Evolutionary conservation across 768 basidiomycete genomes (phyloP).

Genomic region (Suillus occidentalis): DNA sequence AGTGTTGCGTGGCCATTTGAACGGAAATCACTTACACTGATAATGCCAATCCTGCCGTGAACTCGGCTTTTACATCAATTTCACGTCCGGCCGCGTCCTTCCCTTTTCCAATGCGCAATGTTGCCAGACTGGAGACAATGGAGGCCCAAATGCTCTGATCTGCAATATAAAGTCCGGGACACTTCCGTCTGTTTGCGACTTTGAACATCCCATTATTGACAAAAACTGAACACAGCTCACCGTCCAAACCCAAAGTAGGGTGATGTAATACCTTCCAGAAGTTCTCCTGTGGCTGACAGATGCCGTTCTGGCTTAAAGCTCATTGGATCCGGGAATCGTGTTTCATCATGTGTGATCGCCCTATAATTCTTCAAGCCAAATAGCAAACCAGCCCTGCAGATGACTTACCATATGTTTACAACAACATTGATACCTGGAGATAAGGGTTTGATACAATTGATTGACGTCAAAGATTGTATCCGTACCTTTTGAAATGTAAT

Average conservation of each 20-base stretch:
- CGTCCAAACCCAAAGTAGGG: conserved; percentile 27
- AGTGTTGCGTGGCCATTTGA: background rate
- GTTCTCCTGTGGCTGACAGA: conserved; percentile 24
- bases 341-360: conserved; percentile 51
- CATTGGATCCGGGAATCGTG: conserved; percentile 50
- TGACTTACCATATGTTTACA: conserved; percentile 25
- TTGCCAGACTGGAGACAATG: conserved; percentile 32
- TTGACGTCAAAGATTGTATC: background rate
- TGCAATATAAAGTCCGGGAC: conserved; percentile 37
- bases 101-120: conserved; percentile 26
- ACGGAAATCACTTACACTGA: conserved; percentile 13
- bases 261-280: conserved; percentile 7
- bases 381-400: background rate
- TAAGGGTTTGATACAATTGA: background rate
- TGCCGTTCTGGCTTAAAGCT: conserved; percentile 58
- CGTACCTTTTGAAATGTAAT: conserved; percentile 32
- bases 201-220: conserved; percentile 4
- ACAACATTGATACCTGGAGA: conserved; percentile 21
- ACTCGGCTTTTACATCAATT: conserved; percentile 25
- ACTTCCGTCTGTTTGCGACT: conserved; percentile 22
- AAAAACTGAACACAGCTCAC: conserved; percentile 10
- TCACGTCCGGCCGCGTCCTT: conserved; percentile 30
- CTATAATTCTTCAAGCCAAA: conserved; percentile 22
- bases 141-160: conserved; percentile 33
- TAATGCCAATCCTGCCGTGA: conserved; percentile 21